These are phyloP conservation scores for Phallus indusiatus DNA, from an alignment of 768 basidiomycete genomes.

Conservation along the genomic window DNA sequence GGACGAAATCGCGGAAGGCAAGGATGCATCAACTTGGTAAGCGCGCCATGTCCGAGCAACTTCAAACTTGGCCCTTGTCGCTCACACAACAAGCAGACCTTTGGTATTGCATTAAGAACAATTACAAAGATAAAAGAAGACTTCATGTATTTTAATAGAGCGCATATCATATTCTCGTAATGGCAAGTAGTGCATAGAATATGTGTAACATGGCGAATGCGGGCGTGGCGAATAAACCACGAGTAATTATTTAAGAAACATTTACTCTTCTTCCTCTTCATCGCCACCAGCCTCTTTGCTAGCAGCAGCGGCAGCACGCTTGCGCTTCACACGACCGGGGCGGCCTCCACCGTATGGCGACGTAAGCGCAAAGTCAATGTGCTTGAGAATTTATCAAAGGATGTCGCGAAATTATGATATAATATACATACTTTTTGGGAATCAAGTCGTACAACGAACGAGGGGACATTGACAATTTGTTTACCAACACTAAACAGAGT, in stretches of 20 bases:
- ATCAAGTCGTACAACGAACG: slow-evolving; percentile 98
- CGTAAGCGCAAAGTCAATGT: slow-evolving; percentile 97
- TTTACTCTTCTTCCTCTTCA: slow-evolving; percentile 84
- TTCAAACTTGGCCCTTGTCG: background rate
- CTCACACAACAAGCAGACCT: background rate
- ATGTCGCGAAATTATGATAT: background rate
- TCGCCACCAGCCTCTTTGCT: slow-evolving; percentile 87
- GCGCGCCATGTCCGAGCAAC: background rate
- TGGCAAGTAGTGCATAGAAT: background rate
- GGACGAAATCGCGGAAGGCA: slow-evolving; percentile 35
- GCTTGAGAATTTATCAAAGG: slow-evolving; percentile 23
- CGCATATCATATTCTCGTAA: background rate
- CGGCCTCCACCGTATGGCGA: slow-evolving; percentile 95
- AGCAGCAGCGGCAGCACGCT: slow-evolving; percentile 88
- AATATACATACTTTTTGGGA: slow-evolving; percentile 65
- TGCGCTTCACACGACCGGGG: slow-evolving; percentile 95
- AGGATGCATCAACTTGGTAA: slow-evolving; percentile 25
- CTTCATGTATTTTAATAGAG: background rate
- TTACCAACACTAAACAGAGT: slow-evolving; percentile 75
- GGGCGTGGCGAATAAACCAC: background rate
- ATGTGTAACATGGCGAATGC: background rate
- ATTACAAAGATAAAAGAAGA: background rate
- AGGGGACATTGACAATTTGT: slow-evolving; percentile 98
- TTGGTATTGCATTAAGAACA: background rate
- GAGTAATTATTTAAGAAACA: background rate